These are phyloP conservation scores for Chrysoporthe deuterocubensis DNA, from an alignment of 2,329 filamentous ascomycete species.

Conservation along the genomic window DNA sequence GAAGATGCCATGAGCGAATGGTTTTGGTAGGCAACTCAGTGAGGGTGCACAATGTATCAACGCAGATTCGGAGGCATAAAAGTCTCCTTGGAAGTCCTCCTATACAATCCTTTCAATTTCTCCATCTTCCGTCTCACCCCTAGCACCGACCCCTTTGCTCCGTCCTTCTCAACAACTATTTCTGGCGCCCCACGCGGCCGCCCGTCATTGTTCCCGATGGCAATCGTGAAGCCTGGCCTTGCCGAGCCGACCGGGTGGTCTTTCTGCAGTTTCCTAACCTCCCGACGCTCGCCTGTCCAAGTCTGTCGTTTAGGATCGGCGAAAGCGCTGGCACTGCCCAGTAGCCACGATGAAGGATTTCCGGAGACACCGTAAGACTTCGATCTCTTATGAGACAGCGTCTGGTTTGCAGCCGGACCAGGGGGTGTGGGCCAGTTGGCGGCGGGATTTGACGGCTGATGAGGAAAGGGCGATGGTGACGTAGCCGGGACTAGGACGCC, in stretches of 20 bases:
- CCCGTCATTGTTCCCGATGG: slow-evolving; percentile 16
- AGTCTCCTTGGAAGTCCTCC: slow-evolving; percentile 10
- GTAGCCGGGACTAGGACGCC: slow-evolving; percentile 17
- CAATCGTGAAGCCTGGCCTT: slow-evolving; percentile 19
- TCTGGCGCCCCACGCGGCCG: background rate
- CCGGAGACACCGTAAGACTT: slow-evolving; percentile 20
- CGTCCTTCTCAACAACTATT: background rate
- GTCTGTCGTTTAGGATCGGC: slow-evolving; percentile 19
- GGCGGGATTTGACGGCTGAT: background rate
- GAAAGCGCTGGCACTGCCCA: slow-evolving; percentile 14
- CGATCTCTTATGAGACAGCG: slow-evolving; percentile 9
- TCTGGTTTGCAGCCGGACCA: background rate
- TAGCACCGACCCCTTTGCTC: slow-evolving; percentile 20
- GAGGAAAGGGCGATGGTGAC: slow-evolving; percentile 1
- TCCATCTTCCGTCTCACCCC: slow-evolving; percentile 27
- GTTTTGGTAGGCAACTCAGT: background rate
- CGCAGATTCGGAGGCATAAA: background rate
- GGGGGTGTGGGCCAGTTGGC: background rate
- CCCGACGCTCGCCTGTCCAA: slow-evolving; percentile 27
- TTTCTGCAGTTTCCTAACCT: slow-evolving; percentile 27
- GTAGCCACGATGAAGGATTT: slow-evolving; percentile 21
- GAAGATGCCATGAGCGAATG: background rate
- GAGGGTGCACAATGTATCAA: background rate
- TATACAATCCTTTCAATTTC: slow-evolving; percentile 23
- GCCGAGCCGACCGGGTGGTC: slow-evolving; percentile 27